Evolutionary conservation across 192 early-diverging fungal genomes (phyloP), one percentile per base, ranked within the genome.

Genomic region (Linnemannia elongata): DNA sequence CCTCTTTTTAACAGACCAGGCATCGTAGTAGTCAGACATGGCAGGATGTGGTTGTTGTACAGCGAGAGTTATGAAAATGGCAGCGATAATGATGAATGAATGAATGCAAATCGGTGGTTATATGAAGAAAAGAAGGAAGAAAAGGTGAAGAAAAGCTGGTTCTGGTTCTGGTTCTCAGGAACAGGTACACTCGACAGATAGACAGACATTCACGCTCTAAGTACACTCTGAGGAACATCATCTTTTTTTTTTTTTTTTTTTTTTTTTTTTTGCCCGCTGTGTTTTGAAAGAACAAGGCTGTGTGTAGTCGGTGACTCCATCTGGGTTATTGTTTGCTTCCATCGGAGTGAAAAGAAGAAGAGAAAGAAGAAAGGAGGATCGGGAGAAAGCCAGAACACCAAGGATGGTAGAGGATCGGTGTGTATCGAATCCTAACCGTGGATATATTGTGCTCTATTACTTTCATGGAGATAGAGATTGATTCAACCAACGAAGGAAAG

Each of bases 1-100:
- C 44, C 60, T 80, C 60, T 80, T 86, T 39, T 63, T 80, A 30
- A 79, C 84, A n/a, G 84, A 86, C 84, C 84, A 86, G 30, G 79
- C 57, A 33, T 86, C 84, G 44, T 86, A 86, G 41, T 86, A 86
- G 42, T 81, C 79, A 3, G 79, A 18, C 84, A 86, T 86, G 15
- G 18, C 45, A 45, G 27, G 30, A 45, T 49, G 45, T 30, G 38
- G 76, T 63, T 5, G 27, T 12, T 35, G 22, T 24, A 66, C 20
- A 20, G 22, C 33, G 41, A 77, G 57, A 52, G 18, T 20, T 20
- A 52, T 18, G 18, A 49, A 52, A 72, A 42, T 6, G 30, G 69
- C 30, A 27, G 42, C n/a, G 17, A 33, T 13, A 13, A 20, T n/a
- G 18, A 35, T 7, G 27, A 57, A 9, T 7, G 27, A 57, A 9